These are phyloP conservation scores for Dryas drummondii DNA, from an alignment of 306 rosid genomes.

Conservation along the genomic window DNA sequence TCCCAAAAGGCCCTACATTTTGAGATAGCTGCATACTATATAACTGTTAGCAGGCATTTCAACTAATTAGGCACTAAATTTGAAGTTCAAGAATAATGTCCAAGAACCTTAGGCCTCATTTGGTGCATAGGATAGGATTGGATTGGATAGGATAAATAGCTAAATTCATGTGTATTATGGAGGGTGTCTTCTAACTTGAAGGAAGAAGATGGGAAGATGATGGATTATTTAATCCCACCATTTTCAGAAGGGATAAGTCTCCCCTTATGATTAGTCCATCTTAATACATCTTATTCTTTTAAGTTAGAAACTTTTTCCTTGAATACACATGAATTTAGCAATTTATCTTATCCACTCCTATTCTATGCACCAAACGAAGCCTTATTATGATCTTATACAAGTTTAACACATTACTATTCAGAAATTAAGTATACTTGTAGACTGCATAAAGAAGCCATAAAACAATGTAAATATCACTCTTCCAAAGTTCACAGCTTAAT, in stretches of 20 bases:
- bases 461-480: neutral
- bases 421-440: neutral
- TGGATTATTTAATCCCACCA: too few species aligned
- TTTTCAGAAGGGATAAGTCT: too few species aligned
- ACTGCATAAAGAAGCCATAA: conserved; percentile 7
- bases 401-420: neutral
- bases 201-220: too few species aligned
- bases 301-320: too few species aligned
- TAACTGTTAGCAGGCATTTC: neutral
- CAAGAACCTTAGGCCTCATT: neutral
- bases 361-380: neutral
- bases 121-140: too few species aligned
- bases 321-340: too few species aligned
- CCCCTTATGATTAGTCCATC: too few species aligned
- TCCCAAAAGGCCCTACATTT: neutral
- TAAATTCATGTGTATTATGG: too few species aligned
- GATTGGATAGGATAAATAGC: too few species aligned
- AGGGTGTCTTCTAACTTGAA: too few species aligned
- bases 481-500: neutral
- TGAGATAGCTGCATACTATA: neutral
- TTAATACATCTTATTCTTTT: too few species aligned
- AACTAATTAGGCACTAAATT: neutral
- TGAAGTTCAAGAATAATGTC: neutral
- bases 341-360: too few species aligned
- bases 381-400: conserved; percentile 1